phyloP scores from a whole-genome alignment of 805 yeast species.

The Brettanomyces bruxellensis region DNA sequence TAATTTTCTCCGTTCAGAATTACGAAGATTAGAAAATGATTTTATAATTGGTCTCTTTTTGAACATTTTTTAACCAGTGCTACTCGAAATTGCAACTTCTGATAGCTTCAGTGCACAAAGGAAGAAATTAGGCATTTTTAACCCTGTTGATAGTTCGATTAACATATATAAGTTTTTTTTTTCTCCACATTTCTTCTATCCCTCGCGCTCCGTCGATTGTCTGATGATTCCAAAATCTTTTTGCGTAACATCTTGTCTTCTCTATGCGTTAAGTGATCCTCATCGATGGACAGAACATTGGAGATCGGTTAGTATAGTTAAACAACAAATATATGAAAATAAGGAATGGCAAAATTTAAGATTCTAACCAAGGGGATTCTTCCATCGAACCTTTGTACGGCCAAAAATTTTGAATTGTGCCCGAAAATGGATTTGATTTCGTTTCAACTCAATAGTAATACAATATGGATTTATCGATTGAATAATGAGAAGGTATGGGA shows the following conservation, averaged over 20 bases:
- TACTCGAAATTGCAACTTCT: too few species aligned
- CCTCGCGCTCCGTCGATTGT: too few species aligned
- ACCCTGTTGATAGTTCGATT: too few species aligned
- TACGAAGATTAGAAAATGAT: constrained; percentile 69
- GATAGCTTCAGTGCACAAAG: too few species aligned
- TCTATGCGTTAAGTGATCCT: not conserved
- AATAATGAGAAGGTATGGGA: constrained; percentile 27
- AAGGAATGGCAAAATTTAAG: not conserved
- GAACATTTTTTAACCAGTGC: constrained; percentile 31
- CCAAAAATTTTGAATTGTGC: constrained; percentile 18
- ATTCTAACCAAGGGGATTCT: constrained; percentile 7
- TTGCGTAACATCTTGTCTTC: not conserved
- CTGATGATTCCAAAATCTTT: too few species aligned
- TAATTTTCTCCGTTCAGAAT: constrained; percentile 65
- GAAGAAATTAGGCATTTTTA: too few species aligned
- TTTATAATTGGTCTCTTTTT: constrained; percentile 51
- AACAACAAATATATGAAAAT: not conserved
- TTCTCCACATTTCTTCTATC: too few species aligned
- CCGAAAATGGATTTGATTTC: constrained; percentile 28
- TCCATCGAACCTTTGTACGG: constrained; percentile 12
- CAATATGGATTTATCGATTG: constrained; percentile 23
- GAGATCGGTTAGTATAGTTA: too few species aligned
- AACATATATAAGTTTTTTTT: too few species aligned
- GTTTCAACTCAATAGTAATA: constrained; percentile 17
- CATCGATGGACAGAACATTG: too few species aligned